A percentile compares a stretch with the other conserved stretches of the same genome.
These are phyloP conservation scores for Penicillium sp. DNA, from an alignment of 2,329 filamentous ascomycete genomes.

Conservation along the genomic window DNA sequence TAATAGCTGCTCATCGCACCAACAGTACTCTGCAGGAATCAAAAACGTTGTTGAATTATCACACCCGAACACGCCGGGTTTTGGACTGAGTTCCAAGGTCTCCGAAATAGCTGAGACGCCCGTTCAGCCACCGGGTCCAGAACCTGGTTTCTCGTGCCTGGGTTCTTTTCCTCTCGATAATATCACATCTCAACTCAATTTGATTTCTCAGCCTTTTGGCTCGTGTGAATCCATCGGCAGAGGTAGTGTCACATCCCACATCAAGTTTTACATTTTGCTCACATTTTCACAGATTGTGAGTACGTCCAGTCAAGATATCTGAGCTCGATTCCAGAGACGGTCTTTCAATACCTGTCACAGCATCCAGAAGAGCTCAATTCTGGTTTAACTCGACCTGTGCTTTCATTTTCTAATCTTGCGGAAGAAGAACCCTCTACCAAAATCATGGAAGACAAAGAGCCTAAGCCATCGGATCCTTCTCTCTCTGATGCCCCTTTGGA, in stretches of 20 bases:
- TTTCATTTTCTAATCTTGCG: background rate
- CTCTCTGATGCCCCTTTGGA: background rate
- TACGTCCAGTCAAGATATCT: background rate
- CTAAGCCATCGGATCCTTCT: slow-evolving; percentile 4
- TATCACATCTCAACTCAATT: background rate
- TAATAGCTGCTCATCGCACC: background rate
- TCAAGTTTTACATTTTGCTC: background rate
- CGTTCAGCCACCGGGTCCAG: background rate
- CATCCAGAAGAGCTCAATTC: background rate
- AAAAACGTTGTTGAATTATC: background rate
- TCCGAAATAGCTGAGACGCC: slow-evolving; percentile 24
- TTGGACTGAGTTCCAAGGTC: background rate
- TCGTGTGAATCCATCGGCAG: background rate
- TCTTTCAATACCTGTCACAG: background rate
- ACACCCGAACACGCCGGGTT: background rate
- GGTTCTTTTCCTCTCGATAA: background rate
- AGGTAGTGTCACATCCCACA: background rate
- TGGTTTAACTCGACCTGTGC: background rate
- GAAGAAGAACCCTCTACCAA: background rate
- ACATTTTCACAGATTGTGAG: background rate
- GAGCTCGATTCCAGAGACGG: slow-evolving; percentile 5
- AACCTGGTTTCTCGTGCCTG: background rate
- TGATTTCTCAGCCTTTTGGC: background rate
- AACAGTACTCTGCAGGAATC: background rate
- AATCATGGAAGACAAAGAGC: slow-evolving; percentile 21